Conservation (phyloP, 495 filamentous ascomycete genomes). For the Penicillium psychrofluorescens region DNA sequence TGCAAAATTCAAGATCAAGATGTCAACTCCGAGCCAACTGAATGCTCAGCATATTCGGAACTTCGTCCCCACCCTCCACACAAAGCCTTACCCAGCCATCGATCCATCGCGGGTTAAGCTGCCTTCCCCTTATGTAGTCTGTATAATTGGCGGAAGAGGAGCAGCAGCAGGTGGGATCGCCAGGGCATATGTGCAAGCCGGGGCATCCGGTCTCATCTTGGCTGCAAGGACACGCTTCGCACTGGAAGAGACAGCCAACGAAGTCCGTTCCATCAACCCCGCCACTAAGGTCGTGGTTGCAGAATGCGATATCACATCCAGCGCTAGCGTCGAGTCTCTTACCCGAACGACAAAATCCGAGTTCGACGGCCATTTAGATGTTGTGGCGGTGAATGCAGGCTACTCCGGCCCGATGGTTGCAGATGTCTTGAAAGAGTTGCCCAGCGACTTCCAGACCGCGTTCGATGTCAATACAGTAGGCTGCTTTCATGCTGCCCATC, state of each 20-base stretch:
- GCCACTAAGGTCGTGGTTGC: slow-evolving; percentile 16
- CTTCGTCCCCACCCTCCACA: slow-evolving; percentile 23
- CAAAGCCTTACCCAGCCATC: slow-evolving; percentile 36
- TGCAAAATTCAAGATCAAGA: no score
- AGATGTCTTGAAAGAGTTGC: slow-evolving; percentile 18
- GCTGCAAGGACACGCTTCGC: slow-evolving; percentile 22
- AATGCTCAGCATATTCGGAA: slow-evolving; percentile 7
- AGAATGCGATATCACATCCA: slow-evolving; percentile 31
- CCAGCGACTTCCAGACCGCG: slow-evolving; percentile 29
- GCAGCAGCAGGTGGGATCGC: slow-evolving; percentile 39
- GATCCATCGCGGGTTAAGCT: slow-evolving; percentile 24
- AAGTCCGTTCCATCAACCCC: slow-evolving; percentile 20
- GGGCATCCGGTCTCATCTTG: slow-evolving; percentile 32
- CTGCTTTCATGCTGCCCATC: slow-evolving; percentile 27
- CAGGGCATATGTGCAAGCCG: slow-evolving; percentile 31
- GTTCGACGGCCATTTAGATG: slow-evolving; percentile 27
- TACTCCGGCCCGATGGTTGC: slow-evolving; percentile 20
- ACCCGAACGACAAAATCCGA: slow-evolving; percentile 18
- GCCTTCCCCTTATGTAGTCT: slow-evolving; percentile 31
- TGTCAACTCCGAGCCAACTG: slow-evolving; percentile 3
- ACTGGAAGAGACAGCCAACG: slow-evolving; percentile 20
- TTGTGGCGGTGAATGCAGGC: slow-evolving; percentile 39
- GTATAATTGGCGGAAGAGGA: slow-evolving; percentile 38
- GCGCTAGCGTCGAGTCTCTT: slow-evolving; percentile 23
- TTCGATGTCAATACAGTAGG: slow-evolving; percentile 39